Evolutionary conservation across 2,329 filamentous ascomycete genomes (phyloP), one percentile per base, ranked within the genome.

Genomic region (Exophiala calicioides): DNA sequence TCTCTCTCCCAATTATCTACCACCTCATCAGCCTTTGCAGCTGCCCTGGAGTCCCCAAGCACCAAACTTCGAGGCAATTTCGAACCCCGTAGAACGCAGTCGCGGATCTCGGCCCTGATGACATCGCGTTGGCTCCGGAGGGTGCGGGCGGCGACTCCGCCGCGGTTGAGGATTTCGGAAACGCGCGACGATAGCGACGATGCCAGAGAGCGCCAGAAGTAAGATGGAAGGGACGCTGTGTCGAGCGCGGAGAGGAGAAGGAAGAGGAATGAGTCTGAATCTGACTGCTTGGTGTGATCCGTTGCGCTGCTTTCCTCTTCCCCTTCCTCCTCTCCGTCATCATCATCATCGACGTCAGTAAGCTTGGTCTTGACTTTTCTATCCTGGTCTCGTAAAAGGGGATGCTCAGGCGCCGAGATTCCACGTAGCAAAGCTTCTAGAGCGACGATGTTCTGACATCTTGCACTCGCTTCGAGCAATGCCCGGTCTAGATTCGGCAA

Each of bases 151-250:
- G 87, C 86, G 1, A 90, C 86, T 0, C 93, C 91, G 2, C 91
- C 90, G 47, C 88, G 80, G 51, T 79, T 82, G 47, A 95, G 68
- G 33, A 97, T 88, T 56, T 97, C 91, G 65, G 90, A 85, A 0
- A 95, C 89, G 16, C 88, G 80, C 0, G 82, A 74, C 3, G 85
- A 81, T 49, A 97, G 75, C 45, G 82, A 84, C 1, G 86, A 82
- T 0, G 93, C 93, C 60, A 97, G 79, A 6, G 86, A 87, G 42
- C 93, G 80, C 90, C 93, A 98, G 70, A 95, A 98, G 65, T 91
- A 95, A 0, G 87, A 91, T 1, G 89, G 82, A 12, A 98, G 73
- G 2, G 88, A 93, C 0, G 87, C 82, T 0, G 90, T 95, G 67
- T 97, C 93, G 5, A 98, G 79, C n/a, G 84, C 76, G 8, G 79